phyloP scores from a whole-genome alignment of 1,284 basidiomycete genomes.

The Ceratobasidium sp. region DNA sequence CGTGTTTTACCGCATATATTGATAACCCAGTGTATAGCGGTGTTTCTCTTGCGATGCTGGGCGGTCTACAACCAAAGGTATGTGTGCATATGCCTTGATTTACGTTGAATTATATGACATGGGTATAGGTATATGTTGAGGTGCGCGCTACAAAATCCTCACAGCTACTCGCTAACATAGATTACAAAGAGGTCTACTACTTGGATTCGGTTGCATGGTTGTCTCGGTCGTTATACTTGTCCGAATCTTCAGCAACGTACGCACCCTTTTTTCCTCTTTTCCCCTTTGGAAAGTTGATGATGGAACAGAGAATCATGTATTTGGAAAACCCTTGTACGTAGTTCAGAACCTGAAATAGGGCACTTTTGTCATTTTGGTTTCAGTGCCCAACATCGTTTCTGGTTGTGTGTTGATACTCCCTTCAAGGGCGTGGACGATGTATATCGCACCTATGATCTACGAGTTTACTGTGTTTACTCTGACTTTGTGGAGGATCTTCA shows the following conservation, averaged over 20 bases:
- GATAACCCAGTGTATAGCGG: not conserved
- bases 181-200: not conserved
- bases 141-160: too few species aligned
- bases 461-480: too few species aligned
- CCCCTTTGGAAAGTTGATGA: not conserved
- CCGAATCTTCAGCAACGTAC: not conserved
- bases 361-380: not conserved
- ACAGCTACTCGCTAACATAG: not conserved
- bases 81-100: not conserved
- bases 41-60: not conserved
- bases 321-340: conserved; percentile 13
- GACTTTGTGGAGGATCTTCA: conserved; percentile 8
- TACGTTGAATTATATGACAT: too few species aligned
- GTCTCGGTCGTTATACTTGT: not conserved
- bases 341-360: not conserved
- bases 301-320: conserved; percentile 9
- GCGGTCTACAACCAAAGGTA: not conserved
- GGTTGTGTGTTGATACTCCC: conserved; percentile 22
- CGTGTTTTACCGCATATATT: not conserved
- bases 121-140: too few species aligned
- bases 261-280: not conserved
- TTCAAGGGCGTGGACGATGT: conserved; percentile 7
- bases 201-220: not conserved
- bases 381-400: conserved; percentile 4
- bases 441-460: not conserved